Evolutionary conservation across 2,329 filamentous ascomycete genomes (phyloP), one percentile per base, ranked within the genome.

Genomic region (Blumeria hordei): DNA sequence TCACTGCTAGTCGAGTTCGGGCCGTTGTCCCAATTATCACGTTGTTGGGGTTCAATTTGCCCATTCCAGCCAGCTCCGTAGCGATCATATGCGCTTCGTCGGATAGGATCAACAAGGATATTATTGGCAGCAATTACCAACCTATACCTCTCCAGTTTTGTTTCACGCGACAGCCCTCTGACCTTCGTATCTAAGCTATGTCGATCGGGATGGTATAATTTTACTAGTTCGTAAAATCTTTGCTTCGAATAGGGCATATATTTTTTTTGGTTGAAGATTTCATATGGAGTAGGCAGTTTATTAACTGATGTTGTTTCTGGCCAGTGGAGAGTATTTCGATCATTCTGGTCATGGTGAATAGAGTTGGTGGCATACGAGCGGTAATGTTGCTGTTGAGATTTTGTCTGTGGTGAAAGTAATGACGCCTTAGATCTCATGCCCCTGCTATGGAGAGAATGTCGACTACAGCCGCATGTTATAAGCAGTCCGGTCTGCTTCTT

Each of bases 141-240:
- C 35, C 85, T 82, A 68, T 96, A 98, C 52, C 92, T 83, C 64
- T 95, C 86, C n/a, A 92, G 72, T 58, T 83, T 81, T 34, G 77
- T 74, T 32, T 76, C 68, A 18, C 76, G 73, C 0, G 85, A 71
- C 11, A 84, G 65, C 7, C 67, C 66, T 58, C 69, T 68, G 60
- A 67, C 66, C 21, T 68, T 59, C 14, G 65, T 66, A 41, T 63
- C 60, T 43, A 67, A 64, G 56, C 64, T 65, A 58, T 67, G 71
- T 57, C 76, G 77, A 67, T 98, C 92, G 0, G 92, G 92, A 65
- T 98, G 92, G 70, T 98, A 98, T 50, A 93, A 73, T 71, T 96
- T 98, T 56, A 94, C 92, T 54, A 98, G 77, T 64, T 90, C 77
- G 68, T 93, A 92, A 73, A 88, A 98, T 57, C 79, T 79, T 45